phyloP scores from a whole-genome alignment of 257 asterid species.

The Solanum appendiculatum region DNA sequence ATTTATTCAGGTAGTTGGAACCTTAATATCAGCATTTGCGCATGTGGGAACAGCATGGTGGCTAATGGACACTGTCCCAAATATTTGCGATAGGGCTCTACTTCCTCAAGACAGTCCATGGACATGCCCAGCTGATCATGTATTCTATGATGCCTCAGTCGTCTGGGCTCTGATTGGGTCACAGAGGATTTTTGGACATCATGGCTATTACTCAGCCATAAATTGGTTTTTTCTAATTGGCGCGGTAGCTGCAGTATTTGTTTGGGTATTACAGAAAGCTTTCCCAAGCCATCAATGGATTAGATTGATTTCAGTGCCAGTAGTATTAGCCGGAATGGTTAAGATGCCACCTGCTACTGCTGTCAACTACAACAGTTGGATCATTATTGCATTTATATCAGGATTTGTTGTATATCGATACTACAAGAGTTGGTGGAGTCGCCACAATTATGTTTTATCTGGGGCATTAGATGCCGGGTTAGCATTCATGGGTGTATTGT shows the following conservation, averaged over 20 bases:
- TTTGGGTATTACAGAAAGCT: conserved; percentile 50
- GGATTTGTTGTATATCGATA: conserved; percentile 59
- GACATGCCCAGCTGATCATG: conserved; percentile 88
- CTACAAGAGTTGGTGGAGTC: conserved; percentile 68
- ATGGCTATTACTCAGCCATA: conserved; percentile 56
- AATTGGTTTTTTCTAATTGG: conserved; percentile 65
- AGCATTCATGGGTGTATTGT: conserved; percentile 77
- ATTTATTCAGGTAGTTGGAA: conserved; percentile 60
- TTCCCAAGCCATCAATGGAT: conserved; percentile 59
- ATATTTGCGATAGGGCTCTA: conserved; percentile 54
- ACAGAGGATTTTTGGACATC: conserved; percentile 44
- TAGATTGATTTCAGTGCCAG: conserved; percentile 42
- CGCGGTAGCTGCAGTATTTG: conserved; percentile 55
- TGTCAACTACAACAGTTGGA: conserved; percentile 83
- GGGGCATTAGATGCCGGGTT: conserved; percentile 92
- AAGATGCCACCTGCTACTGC: conserved; percentile 88
- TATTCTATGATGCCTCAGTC: conserved; percentile 75
- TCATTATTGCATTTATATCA: conserved; percentile 58
- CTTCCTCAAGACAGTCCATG: conserved; percentile 76
- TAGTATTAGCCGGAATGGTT: conserved; percentile 46
- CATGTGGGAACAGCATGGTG: conserved; percentile 91
- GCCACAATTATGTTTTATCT: conserved; percentile 63
- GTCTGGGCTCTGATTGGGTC: conserved; percentile 85
- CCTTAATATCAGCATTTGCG: conserved; percentile 58
- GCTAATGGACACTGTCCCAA: conserved; percentile 71